Evolutionary conservation across 2,329 filamentous ascomycete genomes (phyloP), one percentile per base, ranked within the genome.

Genomic region (Coniella vitis): DNA sequence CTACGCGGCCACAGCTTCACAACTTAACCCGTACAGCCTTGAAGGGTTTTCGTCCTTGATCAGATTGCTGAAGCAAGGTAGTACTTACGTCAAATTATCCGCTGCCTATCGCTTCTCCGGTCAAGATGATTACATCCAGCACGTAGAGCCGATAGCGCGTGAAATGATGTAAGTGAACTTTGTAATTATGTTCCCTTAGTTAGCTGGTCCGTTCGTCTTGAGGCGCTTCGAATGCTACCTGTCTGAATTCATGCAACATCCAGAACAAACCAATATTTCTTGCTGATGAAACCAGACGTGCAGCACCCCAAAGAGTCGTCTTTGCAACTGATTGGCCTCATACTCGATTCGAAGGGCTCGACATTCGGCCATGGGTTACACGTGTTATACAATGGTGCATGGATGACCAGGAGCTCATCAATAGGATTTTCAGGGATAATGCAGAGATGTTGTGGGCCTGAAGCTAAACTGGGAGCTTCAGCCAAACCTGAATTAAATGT

Each of bases 281-380:
- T 16, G 38, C n/a, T 5, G 5, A 38, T n/a, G 8, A 19, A 9
- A 21, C 2, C 20, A 40, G 38, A 16, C 47, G 51, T 3, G 51
- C 50, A 0, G 47, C 51, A 14, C 51, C n/a, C 4, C 37, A 21
- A 0, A 51, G 48, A 35, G 54, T 57, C 14, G 57, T 62, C 3
- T 56, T 54, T 37, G 55, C 55, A 3, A 54, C 54, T n/a, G 56
- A 58, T 51, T 57, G 58, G 58, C 58, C 58, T 19, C 58, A 61
- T 52, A 84, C 81, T 3, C 67, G 79, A 12, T 83, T 76, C 51
- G 74, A 80, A 19, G 73, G 72, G 2, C 55, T 80, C 2, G 73
- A 83, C 56, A 75, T 81, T 19, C 65, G 60, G 40, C 73, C 73
- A 0, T 83, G 76, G 59, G 69, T 79, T 22, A 69, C 78, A 50